phyloP scores from a whole-genome alignment of 202 grass and related monocot species.

The Carex sylvatica region DNA sequence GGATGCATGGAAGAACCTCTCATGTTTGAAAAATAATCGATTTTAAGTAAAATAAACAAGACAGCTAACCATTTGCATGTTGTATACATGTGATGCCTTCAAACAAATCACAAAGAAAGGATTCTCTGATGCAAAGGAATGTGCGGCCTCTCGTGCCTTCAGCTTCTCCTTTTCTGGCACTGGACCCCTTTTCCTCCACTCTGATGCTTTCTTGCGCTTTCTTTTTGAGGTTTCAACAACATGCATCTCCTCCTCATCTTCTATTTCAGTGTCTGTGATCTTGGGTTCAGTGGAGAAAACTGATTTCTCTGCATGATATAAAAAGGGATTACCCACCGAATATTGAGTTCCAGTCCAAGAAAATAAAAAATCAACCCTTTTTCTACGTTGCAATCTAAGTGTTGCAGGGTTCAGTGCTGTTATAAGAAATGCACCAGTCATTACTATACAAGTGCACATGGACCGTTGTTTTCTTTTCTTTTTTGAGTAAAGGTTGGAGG shows the following conservation, averaged over 20 bases:
- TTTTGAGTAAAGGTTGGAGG: too few relatives aligned
- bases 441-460: neutral
- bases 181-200: neutral
- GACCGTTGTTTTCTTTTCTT: neutral
- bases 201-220: slow-evolving; percentile 11
- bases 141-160: slow-evolving; percentile 49
- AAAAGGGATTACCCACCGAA: neutral
- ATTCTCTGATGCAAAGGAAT: slow-evolving; percentile 59
- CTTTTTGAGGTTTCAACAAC: neutral
- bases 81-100: slow-evolving; percentile 64
- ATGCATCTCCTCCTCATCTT: slow-evolving; percentile 13
- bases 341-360: neutral
- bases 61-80: slow-evolving; percentile 13
- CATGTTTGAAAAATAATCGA: neutral
- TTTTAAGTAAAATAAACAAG: neutral
- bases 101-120: slow-evolving; percentile 70
- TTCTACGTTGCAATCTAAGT: neutral
- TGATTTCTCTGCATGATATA: slow-evolving; percentile 1
- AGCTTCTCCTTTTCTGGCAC: slow-evolving; percentile 51
- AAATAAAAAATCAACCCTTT: neutral
- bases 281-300: neutral
- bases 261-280: neutral
- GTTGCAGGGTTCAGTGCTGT: neutral
- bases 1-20: neutral
- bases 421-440: neutral